These are phyloP conservation scores for Nothopassalora personata DNA, from an alignment of 2,329 filamentous ascomycete species.

Conservation along the genomic window DNA sequence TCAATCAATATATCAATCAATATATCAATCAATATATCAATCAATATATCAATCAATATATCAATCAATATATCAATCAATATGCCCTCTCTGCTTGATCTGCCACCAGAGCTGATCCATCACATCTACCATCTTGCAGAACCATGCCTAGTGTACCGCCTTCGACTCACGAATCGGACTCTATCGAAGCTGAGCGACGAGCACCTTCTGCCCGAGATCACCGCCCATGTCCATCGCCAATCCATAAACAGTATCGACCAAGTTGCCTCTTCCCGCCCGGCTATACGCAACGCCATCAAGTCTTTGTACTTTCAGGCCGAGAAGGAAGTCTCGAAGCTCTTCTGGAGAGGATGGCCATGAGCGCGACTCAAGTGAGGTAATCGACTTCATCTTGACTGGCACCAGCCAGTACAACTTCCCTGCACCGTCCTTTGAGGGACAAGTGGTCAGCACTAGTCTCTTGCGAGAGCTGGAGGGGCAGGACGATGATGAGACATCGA, in stretches of 20 bases:
- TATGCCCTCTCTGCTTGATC: neutral
- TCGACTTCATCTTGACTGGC: neutral
- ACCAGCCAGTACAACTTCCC: neutral
- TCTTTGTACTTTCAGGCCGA: neutral
- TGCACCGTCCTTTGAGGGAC: neutral
- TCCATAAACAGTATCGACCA: neutral
- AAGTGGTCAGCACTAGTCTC: neutral
- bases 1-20: too few relatives aligned
- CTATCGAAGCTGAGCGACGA: neutral
- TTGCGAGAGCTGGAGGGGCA: neutral
- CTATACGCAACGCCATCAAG: neutral
- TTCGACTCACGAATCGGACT: neutral
- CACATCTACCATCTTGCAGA: neutral
- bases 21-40: too few relatives aligned
- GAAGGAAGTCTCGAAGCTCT: neutral
- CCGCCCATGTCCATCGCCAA: neutral
- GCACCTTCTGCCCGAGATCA: neutral
- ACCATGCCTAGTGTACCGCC: neutral
- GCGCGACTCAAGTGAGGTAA: neutral
- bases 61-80: too few relatives aligned
- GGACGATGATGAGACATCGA: neutral
- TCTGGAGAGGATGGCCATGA: neutral
- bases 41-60: too few relatives aligned
- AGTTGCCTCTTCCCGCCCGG: neutral
- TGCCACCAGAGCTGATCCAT: neutral